Conservation (phyloP, 495 filamentous ascomycete genomes). For the Aspergillus haitiensis region DNA sequence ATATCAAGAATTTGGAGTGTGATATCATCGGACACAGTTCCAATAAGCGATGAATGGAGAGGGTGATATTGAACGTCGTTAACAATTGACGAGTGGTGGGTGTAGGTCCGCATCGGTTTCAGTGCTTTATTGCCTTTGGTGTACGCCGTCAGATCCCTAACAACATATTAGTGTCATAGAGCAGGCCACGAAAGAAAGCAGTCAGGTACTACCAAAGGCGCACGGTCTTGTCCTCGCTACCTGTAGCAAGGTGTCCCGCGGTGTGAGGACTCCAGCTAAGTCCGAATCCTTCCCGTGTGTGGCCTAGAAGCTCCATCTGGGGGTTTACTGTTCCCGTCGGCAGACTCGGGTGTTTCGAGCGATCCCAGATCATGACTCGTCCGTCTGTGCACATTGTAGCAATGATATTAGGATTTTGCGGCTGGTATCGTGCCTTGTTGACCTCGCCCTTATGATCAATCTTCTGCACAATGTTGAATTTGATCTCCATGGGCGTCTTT, state of each 20-base stretch:
- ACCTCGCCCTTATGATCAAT: slow-evolving; percentile 97
- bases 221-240: slow-evolving; percentile 87
- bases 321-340: slow-evolving; percentile 71
- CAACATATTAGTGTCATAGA: not conserved
- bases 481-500: slow-evolving; percentile 66
- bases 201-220: slow-evolving; percentile 69
- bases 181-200: not conserved
- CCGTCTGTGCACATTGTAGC: slow-evolving; percentile 90
- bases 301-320: slow-evolving; percentile 82
- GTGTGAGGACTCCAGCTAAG: slow-evolving; percentile 87
- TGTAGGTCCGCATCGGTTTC: slow-evolving; percentile 70
- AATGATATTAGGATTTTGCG: slow-evolving; percentile 96
- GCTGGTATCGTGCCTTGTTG: slow-evolving; percentile 97
- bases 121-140: slow-evolving; percentile 68
- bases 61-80: slow-evolving; percentile 97
- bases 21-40: slow-evolving; percentile 91
- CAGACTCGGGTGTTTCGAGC: slow-evolving; percentile 82
- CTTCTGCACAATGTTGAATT: slow-evolving; percentile 87
- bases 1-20: slow-evolving; percentile 90
- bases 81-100: slow-evolving; percentile 84
- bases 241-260: slow-evolving; percentile 80
- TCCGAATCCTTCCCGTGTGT: slow-evolving; percentile 90
- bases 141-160: slow-evolving; percentile 76
- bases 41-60: slow-evolving; percentile 75
- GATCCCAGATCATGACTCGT: slow-evolving; percentile 87